Base-by-base conservation (phyloP, 2,329 filamentous ascomycete species). In the Diaporthe humulicola region DNA sequence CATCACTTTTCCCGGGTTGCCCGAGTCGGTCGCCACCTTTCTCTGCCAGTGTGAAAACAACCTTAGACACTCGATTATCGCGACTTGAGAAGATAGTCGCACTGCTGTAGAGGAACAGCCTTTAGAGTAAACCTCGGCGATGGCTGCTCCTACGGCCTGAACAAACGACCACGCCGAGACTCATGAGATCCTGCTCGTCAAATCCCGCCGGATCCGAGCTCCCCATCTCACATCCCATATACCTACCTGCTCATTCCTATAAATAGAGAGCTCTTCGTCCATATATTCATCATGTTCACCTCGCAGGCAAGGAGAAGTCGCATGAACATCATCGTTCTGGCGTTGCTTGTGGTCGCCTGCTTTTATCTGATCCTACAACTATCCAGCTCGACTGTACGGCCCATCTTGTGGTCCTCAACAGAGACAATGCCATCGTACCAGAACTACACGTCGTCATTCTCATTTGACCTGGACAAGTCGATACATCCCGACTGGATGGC, bases 401-500 rank as follows among this genome's bases (percentile, higher is more conserved):
- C 69, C 48, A 38, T 73, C 10, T 7, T 70, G n/a, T 30, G 25
- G 22, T 71, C 38, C 36, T 22, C 36, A 22, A 9, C 52, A 8
- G n/a, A 50, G 12, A 19, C 25, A 6, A 60, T 73, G 33, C 72
- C 74, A 17, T 56, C 72, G 15, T 76, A 76, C 56, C 69, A 76
- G 38, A 76, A 76, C 33, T 84, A 83, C 78, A 58, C 74, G 28
- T 84, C 82, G 48, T 75, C 78, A 30, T 87, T 80, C 78, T 87
- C 86, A 67, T 88, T 88, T 80, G 85, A 88, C 76, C 80, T 83
- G 50, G 78, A 83, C 74, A 76, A 76, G 40, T 79, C 80, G 45
- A 76, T 80, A 56, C 79, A 83, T 42, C 79, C 83, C 9, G 71
- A 76, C 50, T 89, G 87, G 87, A 88, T 88, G 87, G 80, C 80